Evolutionary conservation across 2,329 filamentous ascomycete species (phyloP).

Genomic region (Fusarium neocosmosporiellum): DNA sequence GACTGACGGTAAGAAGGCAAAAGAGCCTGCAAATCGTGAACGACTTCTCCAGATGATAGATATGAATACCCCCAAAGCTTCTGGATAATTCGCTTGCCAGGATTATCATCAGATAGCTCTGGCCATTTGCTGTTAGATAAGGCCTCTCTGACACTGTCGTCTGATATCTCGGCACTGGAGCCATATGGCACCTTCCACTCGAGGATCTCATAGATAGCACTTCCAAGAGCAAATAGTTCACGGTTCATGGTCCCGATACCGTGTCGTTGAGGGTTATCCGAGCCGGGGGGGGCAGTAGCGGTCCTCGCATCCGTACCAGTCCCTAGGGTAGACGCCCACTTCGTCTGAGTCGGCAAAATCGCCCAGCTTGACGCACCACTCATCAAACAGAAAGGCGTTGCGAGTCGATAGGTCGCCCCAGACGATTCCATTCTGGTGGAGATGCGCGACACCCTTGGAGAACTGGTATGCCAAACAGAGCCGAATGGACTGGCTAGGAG

Average conservation of each 20-base stretch:
- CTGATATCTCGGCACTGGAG: background rate
- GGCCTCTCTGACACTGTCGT: background rate
- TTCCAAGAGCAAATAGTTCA: background rate
- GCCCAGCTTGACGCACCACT: conserved; percentile 7
- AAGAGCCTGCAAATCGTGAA: background rate
- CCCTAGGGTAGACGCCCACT: background rate
- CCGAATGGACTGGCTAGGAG: background rate
- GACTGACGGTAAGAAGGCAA: background rate
- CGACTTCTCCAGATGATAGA: background rate
- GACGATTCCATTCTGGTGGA: background rate
- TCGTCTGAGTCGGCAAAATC: conserved; percentile 6
- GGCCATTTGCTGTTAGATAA: background rate
- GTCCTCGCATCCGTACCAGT: background rate
- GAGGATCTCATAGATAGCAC: background rate
- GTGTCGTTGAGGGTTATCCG: background rate
- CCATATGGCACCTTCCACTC: conserved; percentile 4
- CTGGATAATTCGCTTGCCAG: background rate
- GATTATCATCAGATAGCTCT: background rate
- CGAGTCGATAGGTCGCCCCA: conserved; percentile 12
- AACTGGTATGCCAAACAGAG: conserved; percentile 2
- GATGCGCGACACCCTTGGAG: background rate
- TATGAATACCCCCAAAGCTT: conserved; percentile 1
- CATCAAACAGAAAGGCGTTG: conserved; percentile 9
- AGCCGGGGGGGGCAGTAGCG: conserved; percentile 4
- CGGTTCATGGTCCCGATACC: background rate